Percentiles rank a stretch among this genome's conserved stretches.
Conservation (phyloP, 768 basidiomycete species). For the Tricholoma bakamatsutake region DNA sequence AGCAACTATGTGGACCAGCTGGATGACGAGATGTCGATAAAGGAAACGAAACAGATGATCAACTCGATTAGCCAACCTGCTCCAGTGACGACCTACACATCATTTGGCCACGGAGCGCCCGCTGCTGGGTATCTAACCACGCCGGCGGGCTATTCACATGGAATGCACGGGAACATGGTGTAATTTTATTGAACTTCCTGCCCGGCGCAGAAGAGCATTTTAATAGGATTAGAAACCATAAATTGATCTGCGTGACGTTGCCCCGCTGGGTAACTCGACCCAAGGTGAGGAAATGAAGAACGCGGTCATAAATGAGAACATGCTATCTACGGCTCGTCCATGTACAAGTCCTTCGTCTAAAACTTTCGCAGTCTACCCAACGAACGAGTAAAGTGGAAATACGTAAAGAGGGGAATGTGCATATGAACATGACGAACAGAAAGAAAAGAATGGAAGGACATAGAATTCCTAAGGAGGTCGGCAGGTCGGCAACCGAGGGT, state of each 20-base stretch:
- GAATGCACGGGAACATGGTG: constrained; percentile 13
- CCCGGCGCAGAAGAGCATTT: neutral
- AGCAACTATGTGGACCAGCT: constrained; percentile 49
- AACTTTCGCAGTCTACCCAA: neutral
- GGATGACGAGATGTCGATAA: constrained; percentile 38
- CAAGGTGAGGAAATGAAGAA: neutral
- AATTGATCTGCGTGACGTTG: neutral
- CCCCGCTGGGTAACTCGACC: neutral
- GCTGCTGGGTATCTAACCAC: constrained; percentile 13
- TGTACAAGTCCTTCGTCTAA: neutral
- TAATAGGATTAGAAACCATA: too few species aligned
- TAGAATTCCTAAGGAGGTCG: neutral
- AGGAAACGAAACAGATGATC: constrained; percentile 19
- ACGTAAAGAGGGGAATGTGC: neutral
- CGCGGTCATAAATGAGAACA: neutral
- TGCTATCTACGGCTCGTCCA: neutral
- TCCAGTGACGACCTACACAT: constrained; percentile 17
- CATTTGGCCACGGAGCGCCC: constrained; percentile 2
- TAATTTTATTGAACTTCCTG: neutral
- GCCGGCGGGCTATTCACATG: constrained; percentile 12
- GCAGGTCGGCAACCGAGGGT: neutral
- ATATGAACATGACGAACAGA: neutral
- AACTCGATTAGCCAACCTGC: constrained; percentile 19
- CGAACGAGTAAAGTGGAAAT: neutral
- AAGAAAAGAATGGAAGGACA: neutral